Evolutionary conservation across 768 basidiomycete genomes (phyloP), one percentile per base, ranked within the genome.

Genomic region (Tylopilus sp.): DNA sequence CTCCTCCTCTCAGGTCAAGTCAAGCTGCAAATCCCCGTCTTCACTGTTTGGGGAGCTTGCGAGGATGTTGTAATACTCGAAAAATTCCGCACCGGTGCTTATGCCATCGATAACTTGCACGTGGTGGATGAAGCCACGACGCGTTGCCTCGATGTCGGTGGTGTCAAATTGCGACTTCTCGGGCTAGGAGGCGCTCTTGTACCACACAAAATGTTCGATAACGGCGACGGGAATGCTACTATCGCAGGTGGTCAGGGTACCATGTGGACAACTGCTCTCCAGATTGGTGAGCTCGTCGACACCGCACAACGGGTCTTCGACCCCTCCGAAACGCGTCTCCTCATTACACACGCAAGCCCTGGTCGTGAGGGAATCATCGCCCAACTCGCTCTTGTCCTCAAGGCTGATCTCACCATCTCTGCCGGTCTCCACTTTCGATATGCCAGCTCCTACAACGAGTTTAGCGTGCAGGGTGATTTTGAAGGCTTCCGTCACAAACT

Each of bases 401-500:
- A 97, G 70, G 91, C 93, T 6, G 97, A 99, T 69, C 78, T 98
- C 44, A 95, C 94, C 35, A 77, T 98, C 46, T 93, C 90, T 12
- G 95, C 92, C 3, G 93, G 94, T 31, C 82, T 99, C 33, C 97
- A 99, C 70, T 99, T 99, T 82, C 90, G 97, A 52, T 98, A 98
- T 66, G 87, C 94, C 22, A 88, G 83, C 1, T 91, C 88, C 5
- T 98, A 94, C 79, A 99, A 98, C 69, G 97, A 98, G 64, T 98
- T 97, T 66, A 89, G 88, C 63, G 88, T 95, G 1, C 92, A 94
- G 66, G 76, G 80, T 35, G 92, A 97, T 67, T 89, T 88, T 59
- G 92, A 95, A 36, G 83, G 85, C 9, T 94, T 92, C 75, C 81
- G 87, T 44, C 79, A 78, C 64, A 98, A 98, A 71, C 75, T 98